phyloP scores from a whole-genome alignment of 306 rosid species.

The Purshia tridentata region DNA sequence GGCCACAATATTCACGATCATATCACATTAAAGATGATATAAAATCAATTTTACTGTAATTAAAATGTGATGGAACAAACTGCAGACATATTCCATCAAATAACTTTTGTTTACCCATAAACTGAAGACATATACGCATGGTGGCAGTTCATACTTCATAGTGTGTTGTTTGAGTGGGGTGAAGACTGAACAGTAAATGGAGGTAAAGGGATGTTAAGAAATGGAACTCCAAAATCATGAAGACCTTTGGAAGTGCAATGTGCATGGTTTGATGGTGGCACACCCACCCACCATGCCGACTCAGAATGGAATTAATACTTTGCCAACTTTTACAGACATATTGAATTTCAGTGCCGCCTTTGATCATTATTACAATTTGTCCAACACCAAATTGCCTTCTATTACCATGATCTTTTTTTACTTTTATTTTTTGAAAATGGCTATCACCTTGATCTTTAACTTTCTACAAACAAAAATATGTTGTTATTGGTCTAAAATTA shows the following conservation, averaged over 20 bases:
- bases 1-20: not conserved
- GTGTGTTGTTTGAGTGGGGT: slow-evolving; percentile 2
- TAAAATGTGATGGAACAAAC: slow-evolving; percentile 16
- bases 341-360: slow-evolving; percentile 17
- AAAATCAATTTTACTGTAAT: not conserved
- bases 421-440: too few species aligned
- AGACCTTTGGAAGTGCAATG: slow-evolving; percentile 16
- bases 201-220: not conserved
- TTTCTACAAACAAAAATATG: not conserved
- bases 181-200: slow-evolving; percentile 5
- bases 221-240: slow-evolving; percentile 14
- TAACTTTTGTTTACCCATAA: too few species aligned
- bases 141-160: not conserved
- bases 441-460: too few species aligned
- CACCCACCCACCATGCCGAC: slow-evolving; percentile 17
- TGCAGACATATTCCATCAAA: too few species aligned
- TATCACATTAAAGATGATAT: not conserved
- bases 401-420: too few species aligned
- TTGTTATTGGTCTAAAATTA: too few species aligned
- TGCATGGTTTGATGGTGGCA: not conserved
- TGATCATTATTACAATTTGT: not conserved
- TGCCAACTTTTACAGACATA: not conserved
- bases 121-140: not conserved
- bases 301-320: slow-evolving; percentile 2
- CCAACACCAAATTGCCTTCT: too few species aligned